Conservation (phyloP, 176 grass and related monocot genomes). For the Saccharum spontaneum region DNA sequence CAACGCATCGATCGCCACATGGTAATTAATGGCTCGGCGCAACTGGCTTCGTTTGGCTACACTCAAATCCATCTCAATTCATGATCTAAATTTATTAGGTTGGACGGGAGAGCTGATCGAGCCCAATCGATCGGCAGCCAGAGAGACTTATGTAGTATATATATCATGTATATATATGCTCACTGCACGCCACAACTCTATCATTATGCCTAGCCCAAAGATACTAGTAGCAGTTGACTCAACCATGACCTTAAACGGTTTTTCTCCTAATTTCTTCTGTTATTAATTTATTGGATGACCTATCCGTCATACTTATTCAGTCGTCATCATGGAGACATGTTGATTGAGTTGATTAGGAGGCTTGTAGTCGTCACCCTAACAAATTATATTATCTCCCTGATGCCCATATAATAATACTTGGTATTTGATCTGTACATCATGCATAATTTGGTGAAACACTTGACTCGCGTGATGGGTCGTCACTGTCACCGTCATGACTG, state of each 20-base stretch:
- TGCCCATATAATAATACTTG: constrained; percentile 4
- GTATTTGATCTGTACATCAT: neutral
- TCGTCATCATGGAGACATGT: neutral
- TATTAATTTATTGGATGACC: neutral
- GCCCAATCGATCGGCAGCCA: no score
- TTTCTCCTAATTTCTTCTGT: neutral
- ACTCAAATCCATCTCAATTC: no score
- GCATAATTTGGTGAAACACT: no score
- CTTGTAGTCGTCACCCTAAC: neutral
- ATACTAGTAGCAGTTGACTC: constrained; percentile 37
- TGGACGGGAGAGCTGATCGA: no score
- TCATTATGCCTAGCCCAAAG: constrained; percentile 28
- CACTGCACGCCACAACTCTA: constrained; percentile 1
- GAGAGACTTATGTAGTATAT: no score
- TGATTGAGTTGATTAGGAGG: constrained; percentile 1
- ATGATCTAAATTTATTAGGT: no score
- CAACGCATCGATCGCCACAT: neutral
- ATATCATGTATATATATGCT: no score
- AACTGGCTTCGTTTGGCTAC: no score
- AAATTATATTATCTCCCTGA: neutral
- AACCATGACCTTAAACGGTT: constrained; percentile 11
- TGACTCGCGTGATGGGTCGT: no score
- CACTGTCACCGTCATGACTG: no score
- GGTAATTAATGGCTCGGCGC: no score
- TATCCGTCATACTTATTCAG: neutral